These are phyloP conservation scores for Mucor irregularis DNA, from an alignment of 371 early-diverging fungal species.

Conservation along the genomic window DNA sequence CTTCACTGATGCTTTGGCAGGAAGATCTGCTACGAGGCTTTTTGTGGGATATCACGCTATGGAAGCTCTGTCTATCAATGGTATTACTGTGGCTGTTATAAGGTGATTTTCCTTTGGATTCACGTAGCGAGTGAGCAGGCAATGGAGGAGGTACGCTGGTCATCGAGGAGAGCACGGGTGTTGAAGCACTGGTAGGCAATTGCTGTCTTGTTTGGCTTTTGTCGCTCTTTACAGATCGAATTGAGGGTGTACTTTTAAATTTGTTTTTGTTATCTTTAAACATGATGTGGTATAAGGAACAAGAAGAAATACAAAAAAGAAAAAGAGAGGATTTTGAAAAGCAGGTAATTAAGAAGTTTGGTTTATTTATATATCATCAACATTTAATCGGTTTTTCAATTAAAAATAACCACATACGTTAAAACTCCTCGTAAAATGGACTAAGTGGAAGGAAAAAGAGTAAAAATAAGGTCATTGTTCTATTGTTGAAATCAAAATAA, in stretches of 20 bases:
- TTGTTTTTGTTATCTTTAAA: constrained; percentile 14
- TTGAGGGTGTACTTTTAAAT: constrained; percentile 14
- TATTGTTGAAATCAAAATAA: too few relatives aligned
- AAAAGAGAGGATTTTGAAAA: not conserved
- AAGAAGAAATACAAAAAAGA: not conserved
- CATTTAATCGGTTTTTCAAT: constrained; percentile 2
- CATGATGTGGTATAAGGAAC: constrained; percentile 1
- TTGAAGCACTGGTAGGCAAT: not conserved
- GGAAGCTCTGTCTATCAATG: too few relatives aligned
- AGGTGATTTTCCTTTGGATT: not conserved
- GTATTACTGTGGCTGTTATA: not conserved
- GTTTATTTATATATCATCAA: not conserved
- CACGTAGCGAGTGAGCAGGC: too few relatives aligned
- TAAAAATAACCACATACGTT: constrained; percentile 1
- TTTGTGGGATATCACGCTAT: not conserved
- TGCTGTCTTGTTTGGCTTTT: not conserved
- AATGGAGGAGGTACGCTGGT: not conserved
- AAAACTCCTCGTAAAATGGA: not conserved
- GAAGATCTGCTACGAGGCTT: not conserved
- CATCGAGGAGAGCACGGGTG: not conserved
- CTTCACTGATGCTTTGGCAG: not conserved
- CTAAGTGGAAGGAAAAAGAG: too few relatives aligned
- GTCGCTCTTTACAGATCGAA: not conserved
- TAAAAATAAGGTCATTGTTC: too few relatives aligned
- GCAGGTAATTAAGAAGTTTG: too few relatives aligned